phyloP scores from a whole-genome alignment of 768 basidiomycete genomes.

The Clathrus columnatus region DNA sequence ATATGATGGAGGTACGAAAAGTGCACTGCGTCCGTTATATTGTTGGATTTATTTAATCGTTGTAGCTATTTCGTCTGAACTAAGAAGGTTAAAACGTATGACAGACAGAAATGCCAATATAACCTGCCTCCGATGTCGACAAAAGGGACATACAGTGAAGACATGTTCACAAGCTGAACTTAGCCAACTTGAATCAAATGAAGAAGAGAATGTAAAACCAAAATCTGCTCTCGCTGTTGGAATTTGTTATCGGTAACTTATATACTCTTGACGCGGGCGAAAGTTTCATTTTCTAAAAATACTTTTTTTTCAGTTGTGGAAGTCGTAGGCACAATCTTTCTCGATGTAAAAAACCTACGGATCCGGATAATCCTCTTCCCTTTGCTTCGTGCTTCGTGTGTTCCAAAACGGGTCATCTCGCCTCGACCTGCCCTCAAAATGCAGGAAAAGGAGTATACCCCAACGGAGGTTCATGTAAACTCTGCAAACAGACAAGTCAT shows the following conservation, averaged over 20 bases:
- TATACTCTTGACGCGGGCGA: background rate
- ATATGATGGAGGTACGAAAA: slow-evolving; percentile 16
- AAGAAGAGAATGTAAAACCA: slow-evolving; percentile 17
- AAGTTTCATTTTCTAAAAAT: background rate
- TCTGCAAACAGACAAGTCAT: slow-evolving; percentile 80
- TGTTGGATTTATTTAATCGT: slow-evolving; percentile 14
- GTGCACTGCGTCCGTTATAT: slow-evolving; percentile 1
- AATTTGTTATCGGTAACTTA: slow-evolving; percentile 62
- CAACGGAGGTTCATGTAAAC: slow-evolving; percentile 83
- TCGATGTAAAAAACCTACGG: slow-evolving; percentile 58
- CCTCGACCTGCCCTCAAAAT: slow-evolving; percentile 76
- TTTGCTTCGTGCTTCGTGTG: slow-evolving; percentile 93
- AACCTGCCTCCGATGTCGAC: slow-evolving; percentile 81
- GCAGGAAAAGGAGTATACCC: slow-evolving; percentile 77
- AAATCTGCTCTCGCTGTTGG: slow-evolving; percentile 30
- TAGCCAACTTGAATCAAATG: slow-evolving; percentile 15
- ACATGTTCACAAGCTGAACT: slow-evolving; percentile 55
- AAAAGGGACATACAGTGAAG: slow-evolving; percentile 73
- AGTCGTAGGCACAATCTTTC: slow-evolving; percentile 71
- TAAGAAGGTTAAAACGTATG: slow-evolving; percentile 56
- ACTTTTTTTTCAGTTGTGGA: slow-evolving; percentile 56
- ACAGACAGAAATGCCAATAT: slow-evolving; percentile 47
- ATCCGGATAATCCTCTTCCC: slow-evolving; percentile 63
- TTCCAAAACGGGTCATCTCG: slow-evolving; percentile 73
- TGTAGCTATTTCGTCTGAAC: slow-evolving; percentile 35